Evolutionary conservation across 371 early-diverging fungal species (phyloP).

Genomic region (Apophysomyces ossiformis): DNA sequence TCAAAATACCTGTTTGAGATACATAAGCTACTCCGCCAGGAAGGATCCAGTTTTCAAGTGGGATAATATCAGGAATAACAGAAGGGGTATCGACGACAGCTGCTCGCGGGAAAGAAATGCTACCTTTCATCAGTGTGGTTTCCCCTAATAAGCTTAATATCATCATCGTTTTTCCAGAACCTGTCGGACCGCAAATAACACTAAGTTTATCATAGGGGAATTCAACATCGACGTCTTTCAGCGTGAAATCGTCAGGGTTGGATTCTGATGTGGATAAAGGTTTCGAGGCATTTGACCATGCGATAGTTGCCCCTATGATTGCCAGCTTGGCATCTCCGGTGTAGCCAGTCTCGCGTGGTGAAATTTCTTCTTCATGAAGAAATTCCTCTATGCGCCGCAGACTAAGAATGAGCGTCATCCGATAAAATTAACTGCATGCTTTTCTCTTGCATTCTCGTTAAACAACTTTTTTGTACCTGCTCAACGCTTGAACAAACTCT

Average conservation of each 20-base stretch:
- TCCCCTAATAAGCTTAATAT: conserved; percentile 67
- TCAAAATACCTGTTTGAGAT: conserved; percentile 12
- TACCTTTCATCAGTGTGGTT: conserved; percentile 43
- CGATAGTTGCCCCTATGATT: conserved; percentile 47
- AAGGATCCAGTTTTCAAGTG: conserved; percentile 15
- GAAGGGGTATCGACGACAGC: conserved; percentile 25
- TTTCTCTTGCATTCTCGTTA: background rate
- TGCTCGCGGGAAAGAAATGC: conserved; percentile 39
- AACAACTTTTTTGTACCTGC: conserved; percentile 23
- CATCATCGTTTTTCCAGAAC: conserved; percentile 65
- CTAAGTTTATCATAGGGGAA: conserved; percentile 61
- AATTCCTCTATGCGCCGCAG: conserved; percentile 67
- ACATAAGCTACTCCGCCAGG: conserved; percentile 17
- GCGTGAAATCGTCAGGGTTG: conserved; percentile 34
- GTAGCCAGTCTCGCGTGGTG: conserved; percentile 31
- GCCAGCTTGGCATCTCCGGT: conserved; percentile 34
- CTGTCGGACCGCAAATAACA: conserved; percentile 65
- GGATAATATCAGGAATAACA: background rate
- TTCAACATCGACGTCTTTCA: conserved; percentile 40
- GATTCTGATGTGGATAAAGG: conserved; percentile 15
- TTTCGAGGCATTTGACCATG: conserved; percentile 19
- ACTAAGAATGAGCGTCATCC: conserved; percentile 15
- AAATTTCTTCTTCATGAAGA: conserved; percentile 72
- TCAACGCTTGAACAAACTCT: conserved; percentile 27
- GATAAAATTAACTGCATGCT: too few species aligned